Evolutionary conservation across 2,329 filamentous ascomycete genomes (phyloP).

Genomic region (Moelleriella libera): DNA sequence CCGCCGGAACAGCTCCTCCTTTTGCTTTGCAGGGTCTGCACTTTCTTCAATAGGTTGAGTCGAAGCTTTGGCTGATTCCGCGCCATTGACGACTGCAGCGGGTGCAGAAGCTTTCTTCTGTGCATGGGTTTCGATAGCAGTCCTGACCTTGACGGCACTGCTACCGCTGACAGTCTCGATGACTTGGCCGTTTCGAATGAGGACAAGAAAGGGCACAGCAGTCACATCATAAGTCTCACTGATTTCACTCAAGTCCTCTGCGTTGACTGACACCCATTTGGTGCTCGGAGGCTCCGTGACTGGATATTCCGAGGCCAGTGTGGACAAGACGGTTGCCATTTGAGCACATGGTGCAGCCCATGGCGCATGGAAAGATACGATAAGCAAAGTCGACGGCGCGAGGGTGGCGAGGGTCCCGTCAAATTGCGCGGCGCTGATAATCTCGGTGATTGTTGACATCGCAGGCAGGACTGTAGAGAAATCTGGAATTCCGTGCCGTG

Average conservation of each 20-base stretch:
- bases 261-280: conserved; percentile 82
- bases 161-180: conserved; percentile 82
- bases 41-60: too few species aligned
- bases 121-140: conserved; percentile 73
- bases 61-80: conserved; percentile 15
- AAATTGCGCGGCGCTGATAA: conserved; percentile 64
- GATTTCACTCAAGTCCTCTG: conserved; percentile 84
- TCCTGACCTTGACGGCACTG: conserved; percentile 72
- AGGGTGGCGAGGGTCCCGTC: conserved; percentile 50
- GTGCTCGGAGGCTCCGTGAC: conserved; percentile 50
- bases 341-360: conserved; percentile 95
- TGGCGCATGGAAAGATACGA: conserved; percentile 90
- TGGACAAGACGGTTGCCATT: conserved; percentile 76
- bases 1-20: conserved; percentile 74
- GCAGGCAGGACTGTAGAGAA: conserved; percentile 7
- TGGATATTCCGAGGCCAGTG: conserved; percentile 77
- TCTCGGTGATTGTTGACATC: conserved; percentile 68
- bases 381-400: conserved; percentile 55
- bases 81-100: conserved; percentile 19
- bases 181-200: conserved; percentile 60
- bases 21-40: conserved; percentile 30
- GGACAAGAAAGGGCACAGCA: conserved; percentile 82
- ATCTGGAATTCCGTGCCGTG: not conserved
- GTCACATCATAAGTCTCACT: conserved; percentile 89
- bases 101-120: conserved; percentile 26